Conservation (phyloP, 139 green algal species). For the Chlamydomonas sp. region DNA sequence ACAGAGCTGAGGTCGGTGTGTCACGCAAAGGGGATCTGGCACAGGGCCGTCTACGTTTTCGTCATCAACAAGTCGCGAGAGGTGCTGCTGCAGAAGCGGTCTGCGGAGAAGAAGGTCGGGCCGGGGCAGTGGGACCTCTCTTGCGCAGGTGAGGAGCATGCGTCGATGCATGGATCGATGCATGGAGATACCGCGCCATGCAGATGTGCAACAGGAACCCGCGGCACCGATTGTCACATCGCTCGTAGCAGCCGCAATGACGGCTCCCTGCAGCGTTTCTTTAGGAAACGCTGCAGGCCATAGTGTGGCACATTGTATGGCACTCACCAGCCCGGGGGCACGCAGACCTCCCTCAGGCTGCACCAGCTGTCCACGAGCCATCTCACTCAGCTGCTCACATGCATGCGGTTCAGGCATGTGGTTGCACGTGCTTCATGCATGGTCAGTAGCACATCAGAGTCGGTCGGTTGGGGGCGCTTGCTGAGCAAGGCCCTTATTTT, state of each 20-base stretch:
- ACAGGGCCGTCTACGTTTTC: slow-evolving; percentile 6
- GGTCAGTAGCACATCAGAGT: too few species aligned
- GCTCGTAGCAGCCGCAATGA: neutral
- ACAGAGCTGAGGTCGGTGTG: neutral
- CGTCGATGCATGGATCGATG: neutral
- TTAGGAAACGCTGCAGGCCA: neutral
- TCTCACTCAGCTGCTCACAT: too few species aligned
- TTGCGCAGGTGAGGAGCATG: neutral
- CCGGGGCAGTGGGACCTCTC: slow-evolving; percentile 3
- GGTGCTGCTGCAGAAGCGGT: neutral
- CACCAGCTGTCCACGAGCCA: too few species aligned
- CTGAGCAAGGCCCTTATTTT: too few species aligned
- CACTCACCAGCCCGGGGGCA: neutral
- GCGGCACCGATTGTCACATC: neutral
- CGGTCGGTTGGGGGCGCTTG: too few species aligned
- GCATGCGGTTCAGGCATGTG: too few species aligned
- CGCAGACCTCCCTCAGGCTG: neutral
- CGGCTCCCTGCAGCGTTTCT: neutral
- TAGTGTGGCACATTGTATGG: neutral
- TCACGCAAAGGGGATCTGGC: neutral
- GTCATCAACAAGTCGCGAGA: neutral
- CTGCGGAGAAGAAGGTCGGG: slow-evolving; percentile 9
- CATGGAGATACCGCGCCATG: neutral
- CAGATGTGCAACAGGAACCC: too few species aligned
- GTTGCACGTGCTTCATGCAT: too few species aligned